A percentile compares a stretch with the other conserved stretches of the same genome.
phyloP scores from a whole-genome alignment of 192 early-diverging fungal genomes.

The Borealophlyctis nickersoniae region DNA sequence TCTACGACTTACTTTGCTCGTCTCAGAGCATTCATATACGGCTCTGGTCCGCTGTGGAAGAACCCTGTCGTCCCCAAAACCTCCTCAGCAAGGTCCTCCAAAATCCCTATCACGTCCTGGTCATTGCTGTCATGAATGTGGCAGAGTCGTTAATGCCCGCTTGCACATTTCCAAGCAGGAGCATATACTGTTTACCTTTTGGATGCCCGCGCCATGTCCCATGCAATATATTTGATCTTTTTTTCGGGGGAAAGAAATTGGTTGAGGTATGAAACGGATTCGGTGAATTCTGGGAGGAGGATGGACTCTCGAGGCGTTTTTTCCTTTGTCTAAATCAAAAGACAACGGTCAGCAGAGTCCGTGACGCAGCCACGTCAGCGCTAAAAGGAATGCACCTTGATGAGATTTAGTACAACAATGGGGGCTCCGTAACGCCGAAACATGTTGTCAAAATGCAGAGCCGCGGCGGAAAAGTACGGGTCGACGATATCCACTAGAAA shows the following conservation, averaged over 20 bases:
- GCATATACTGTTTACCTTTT: slow-evolving; percentile 57
- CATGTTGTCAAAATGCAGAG: slow-evolving; percentile 90
- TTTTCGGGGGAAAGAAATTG: slow-evolving; percentile 80
- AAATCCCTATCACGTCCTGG: slow-evolving; percentile 83
- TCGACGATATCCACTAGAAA: slow-evolving; percentile 76
- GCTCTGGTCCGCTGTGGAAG: slow-evolving; percentile 86
- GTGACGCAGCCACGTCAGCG: neutral
- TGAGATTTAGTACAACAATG: slow-evolving; percentile 88
- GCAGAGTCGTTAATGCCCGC: neutral
- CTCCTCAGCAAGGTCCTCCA: slow-evolving; percentile 87
- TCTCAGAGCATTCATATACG: slow-evolving; percentile 41
- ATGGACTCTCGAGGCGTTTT: slow-evolving; percentile 82
- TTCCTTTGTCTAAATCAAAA: slow-evolving; percentile 83
- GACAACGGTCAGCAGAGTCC: neutral
- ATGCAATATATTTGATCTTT: slow-evolving; percentile 84
- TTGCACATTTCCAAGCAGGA: neutral
- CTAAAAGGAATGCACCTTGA: slow-evolving; percentile 60
- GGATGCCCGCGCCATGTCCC: slow-evolving; percentile 97
- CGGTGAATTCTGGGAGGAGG: slow-evolving; percentile 80
- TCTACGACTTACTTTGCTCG: slow-evolving; percentile 17
- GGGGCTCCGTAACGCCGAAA: slow-evolving; percentile 89
- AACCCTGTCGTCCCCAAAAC: slow-evolving; percentile 82
- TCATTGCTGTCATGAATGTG: slow-evolving; percentile 48
- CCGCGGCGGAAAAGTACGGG: slow-evolving; percentile 89
- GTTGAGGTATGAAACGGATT: slow-evolving; percentile 81